Conservation (phyloP, 768 basidiomycete species). For the Cystobasidium ongulense region DNA sequence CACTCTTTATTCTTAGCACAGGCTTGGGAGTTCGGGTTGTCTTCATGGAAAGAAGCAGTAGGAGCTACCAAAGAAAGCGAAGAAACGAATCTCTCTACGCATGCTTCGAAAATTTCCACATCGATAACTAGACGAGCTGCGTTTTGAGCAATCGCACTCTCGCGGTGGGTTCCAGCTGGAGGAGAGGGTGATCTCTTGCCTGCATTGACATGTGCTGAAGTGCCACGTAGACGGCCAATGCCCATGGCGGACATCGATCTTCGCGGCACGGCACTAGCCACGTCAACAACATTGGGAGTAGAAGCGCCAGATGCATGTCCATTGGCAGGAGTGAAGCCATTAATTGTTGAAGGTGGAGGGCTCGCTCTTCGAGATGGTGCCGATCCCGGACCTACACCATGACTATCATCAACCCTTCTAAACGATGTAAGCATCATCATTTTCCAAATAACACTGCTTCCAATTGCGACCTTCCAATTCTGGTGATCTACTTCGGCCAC, state of each 20-base stretch:
- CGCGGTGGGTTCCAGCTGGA: neutral
- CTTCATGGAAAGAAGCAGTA: slow-evolving; percentile 21
- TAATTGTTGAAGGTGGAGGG: neutral
- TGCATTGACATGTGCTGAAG: neutral
- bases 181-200: slow-evolving; percentile 34
- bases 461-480: slow-evolving; percentile 40
- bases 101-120: slow-evolving; percentile 27
- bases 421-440: slow-evolving; percentile 35
- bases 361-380: neutral
- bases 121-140: slow-evolving; percentile 28
- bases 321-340: neutral
- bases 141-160: neutral
- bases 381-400: neutral
- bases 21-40: neutral
- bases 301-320: neutral
- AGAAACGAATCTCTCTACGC: slow-evolving; percentile 21
- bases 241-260: slow-evolving; percentile 25
- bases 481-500: slow-evolving; percentile 35
- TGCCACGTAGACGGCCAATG: slow-evolving; percentile 15
- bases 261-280: neutral
- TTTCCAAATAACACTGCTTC: slow-evolving; percentile 39
- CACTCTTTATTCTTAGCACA: slow-evolving; percentile 29
- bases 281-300: neutral
- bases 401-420: neutral
- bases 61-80: slow-evolving; percentile 11